These are phyloP conservation scores for Suillus fuscotomentosus DNA, from an alignment of 768 basidiomycete genomes.

Conservation along the genomic window DNA sequence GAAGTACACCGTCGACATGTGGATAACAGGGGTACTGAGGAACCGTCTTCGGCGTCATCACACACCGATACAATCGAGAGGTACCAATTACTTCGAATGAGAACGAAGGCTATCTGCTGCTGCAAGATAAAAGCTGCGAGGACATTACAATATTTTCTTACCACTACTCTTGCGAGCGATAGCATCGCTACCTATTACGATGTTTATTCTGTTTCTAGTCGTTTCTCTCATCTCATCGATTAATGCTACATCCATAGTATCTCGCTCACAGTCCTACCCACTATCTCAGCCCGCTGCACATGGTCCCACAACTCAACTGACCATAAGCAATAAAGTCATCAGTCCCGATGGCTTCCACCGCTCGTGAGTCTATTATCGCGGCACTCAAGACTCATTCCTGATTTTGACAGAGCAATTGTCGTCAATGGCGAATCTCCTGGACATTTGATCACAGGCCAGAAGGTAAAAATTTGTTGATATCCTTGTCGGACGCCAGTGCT, in stretches of 20 bases:
- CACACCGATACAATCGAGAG: neutral
- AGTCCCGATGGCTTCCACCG: slow-evolving; percentile 27
- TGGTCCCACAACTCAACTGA: slow-evolving; percentile 5
- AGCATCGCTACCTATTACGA: neutral
- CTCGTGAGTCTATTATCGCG: slow-evolving; percentile 29
- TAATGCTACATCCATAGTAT: slow-evolving; percentile 17
- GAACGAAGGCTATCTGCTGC: neutral
- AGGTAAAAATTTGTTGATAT: slow-evolving; percentile 18
- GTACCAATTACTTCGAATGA: neutral
- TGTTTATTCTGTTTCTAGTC: slow-evolving; percentile 10
- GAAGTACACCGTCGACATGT: neutral
- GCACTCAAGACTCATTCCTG: neutral
- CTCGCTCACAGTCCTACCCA: slow-evolving; percentile 13
- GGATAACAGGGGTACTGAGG: neutral
- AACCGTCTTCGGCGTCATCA: neutral
- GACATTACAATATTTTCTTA: neutral
- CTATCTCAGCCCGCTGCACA: slow-evolving; percentile 11
- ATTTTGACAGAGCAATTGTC: slow-evolving; percentile 36
- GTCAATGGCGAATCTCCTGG: slow-evolving; percentile 44
- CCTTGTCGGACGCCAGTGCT: neutral
- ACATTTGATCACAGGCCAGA: slow-evolving; percentile 39
- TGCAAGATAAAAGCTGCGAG: neutral
- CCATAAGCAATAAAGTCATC: too few relatives aligned
- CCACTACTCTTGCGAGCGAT: neutral
- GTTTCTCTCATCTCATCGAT: slow-evolving; percentile 8